Evolutionary conservation across 2,329 filamentous ascomycete species (phyloP).

Genomic region (Verticillium dahliae): DNA sequence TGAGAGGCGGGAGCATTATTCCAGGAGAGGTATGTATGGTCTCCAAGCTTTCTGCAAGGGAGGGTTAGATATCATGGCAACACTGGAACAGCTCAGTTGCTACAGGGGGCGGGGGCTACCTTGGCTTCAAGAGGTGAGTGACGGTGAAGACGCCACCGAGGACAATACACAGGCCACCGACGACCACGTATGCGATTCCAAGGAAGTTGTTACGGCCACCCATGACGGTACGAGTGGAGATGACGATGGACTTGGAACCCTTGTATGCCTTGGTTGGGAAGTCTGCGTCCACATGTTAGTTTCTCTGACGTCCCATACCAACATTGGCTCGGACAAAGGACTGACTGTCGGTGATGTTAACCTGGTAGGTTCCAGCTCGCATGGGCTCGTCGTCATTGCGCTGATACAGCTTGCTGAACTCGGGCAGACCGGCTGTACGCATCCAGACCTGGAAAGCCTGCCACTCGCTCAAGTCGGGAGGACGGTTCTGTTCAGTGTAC

Average conservation of each 20-base stretch:
- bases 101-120: conserved; percentile 39
- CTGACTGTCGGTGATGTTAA: conserved; percentile 76
- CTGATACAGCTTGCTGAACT: conserved; percentile 88
- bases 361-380: conserved; percentile 64
- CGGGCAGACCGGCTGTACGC: conserved; percentile 88
- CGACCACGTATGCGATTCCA: conserved; percentile 91
- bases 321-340: conserved; percentile 11
- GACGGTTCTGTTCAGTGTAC: conserved; percentile 51
- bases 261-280: conserved; percentile 75
- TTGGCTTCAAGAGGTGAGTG: conserved; percentile 84
- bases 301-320: background rate
- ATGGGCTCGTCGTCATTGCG: conserved; percentile 70
- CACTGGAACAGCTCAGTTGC: too few species aligned
- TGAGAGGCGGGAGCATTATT: conserved; percentile 51
- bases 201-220: conserved; percentile 93
- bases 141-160: conserved; percentile 84
- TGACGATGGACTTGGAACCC: conserved; percentile 83
- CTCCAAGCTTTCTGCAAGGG: conserved; percentile 77
- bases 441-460: conserved; percentile 98
- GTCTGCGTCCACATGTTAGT: conserved; percentile 40
- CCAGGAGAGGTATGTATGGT: conserved; percentile 97
- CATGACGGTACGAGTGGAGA: conserved; percentile 87
- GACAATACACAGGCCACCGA: conserved; percentile 86
- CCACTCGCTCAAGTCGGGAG: conserved; percentile 67
- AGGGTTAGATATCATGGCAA: background rate